Evolutionary conservation across 495 filamentous ascomycete species (phyloP), one percentile per base, ranked within the genome.

Genomic region (Talaromyces thailandensis): DNA sequence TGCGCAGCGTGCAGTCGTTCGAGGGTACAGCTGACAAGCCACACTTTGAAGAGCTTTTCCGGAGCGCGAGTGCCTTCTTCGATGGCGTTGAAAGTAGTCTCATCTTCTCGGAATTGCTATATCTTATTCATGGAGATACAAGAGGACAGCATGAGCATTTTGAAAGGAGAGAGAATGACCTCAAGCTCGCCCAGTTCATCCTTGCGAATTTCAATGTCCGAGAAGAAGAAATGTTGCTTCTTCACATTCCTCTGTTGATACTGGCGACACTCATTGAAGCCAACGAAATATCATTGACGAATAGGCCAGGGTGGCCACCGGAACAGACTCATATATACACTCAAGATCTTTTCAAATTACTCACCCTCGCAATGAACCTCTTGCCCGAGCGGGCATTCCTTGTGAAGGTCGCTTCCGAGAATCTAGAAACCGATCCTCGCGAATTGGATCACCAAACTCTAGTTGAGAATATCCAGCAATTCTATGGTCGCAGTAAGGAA

Each of bases 61-160:
- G 89, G 59, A 98, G 94, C 66, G 95, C 93, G 7, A 96, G 87
- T 67, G 87, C 91, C 43, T 98, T 99, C 73, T 98, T 99, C 65
- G 93, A 99, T 72, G 93, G 92, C 5, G 91, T 99, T 31, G 95
- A 99, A 73, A 92, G 92, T 65, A 86, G 88, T 4, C 78, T 97
- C 45, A 96, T 99, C 24, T 99, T 96, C 81, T 86, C 87, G 25
- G 88, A 96, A 69, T 81, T 96, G 23, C 74, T 93, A 56, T 74
- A 80, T 26, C 58, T 80, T 26, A 58, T 80, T 63, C 72, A 78
- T 48, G 76, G 69, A 60, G 68, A 68, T 23, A 24, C 64, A 4
- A 66, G 63, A 4, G 68, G 72, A 24, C 35, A 73, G 18, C 67
- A 77, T 7, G 72, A 71, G 5, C 74, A 79, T 21, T 71, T 74